Percentiles rank a stretch among this genome's conserved stretches.
phyloP scores from a whole-genome alignment of 2,329 filamentous ascomycete genomes.

The Cercospora zeina region DNA sequence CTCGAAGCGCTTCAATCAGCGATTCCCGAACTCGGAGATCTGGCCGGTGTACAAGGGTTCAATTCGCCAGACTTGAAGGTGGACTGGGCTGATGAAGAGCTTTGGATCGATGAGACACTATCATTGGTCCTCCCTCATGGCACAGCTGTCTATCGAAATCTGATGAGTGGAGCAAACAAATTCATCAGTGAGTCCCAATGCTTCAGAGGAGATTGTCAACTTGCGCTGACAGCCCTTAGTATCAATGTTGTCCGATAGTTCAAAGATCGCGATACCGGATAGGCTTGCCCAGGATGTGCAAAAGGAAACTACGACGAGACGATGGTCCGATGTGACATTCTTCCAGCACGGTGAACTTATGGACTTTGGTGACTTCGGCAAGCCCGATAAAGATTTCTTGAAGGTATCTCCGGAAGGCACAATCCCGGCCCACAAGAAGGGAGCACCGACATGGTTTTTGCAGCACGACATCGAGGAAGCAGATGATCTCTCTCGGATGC shows the following conservation, averaged over 20 bases:
- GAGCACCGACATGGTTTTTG: background rate
- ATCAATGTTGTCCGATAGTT: background rate
- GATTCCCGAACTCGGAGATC: background rate
- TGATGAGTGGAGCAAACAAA: background rate
- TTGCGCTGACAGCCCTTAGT: background rate
- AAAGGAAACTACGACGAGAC: background rate
- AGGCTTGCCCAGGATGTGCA: background rate
- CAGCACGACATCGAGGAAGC: background rate
- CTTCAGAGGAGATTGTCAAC: background rate
- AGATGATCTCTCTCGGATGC: background rate
- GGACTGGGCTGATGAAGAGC: background rate
- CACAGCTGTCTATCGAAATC: background rate
- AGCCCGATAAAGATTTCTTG: background rate
- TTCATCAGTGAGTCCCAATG: background rate
- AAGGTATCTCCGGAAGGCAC: background rate
- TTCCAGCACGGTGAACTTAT: background rate
- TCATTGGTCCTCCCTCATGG: too few species aligned
- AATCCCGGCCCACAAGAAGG: background rate
- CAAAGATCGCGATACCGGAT: background rate
- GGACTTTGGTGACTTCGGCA: background rate
- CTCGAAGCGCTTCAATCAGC: background rate
- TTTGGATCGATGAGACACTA: background rate
- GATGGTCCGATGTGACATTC: slow-evolving; percentile 7
- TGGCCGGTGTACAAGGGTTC: background rate
- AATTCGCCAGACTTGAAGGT: background rate